These are phyloP conservation scores for Centella asiatica DNA, from an alignment of 129 eudicot species.

Conservation along the genomic window DNA sequence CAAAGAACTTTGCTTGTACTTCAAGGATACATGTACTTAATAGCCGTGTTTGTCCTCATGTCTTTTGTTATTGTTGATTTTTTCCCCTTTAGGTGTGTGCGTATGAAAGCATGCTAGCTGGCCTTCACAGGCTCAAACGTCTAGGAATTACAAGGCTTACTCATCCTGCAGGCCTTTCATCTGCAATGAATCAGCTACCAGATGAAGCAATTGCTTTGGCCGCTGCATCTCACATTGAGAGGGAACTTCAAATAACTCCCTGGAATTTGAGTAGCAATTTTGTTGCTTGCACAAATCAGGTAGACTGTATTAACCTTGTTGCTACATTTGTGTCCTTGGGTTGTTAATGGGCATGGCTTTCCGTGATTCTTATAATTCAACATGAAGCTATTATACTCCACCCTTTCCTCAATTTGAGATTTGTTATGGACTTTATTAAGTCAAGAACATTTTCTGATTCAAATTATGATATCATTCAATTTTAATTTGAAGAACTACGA, in stretches of 20 bases:
- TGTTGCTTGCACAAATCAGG: constrained; percentile 95
- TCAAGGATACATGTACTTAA: neutral
- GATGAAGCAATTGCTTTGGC: constrained; percentile 94
- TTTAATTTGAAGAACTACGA: too few species aligned
- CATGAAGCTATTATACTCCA: too few species aligned
- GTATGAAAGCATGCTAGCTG: constrained; percentile 98
- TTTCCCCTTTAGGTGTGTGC: constrained; percentile 58
- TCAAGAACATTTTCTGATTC: too few species aligned
- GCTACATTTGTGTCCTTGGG: neutral
- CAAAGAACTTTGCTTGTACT: neutral
- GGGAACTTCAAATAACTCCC: constrained; percentile 93
- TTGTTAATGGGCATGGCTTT: neutral
- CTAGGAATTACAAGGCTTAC: constrained; percentile 82
- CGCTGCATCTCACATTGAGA: constrained; percentile 97
- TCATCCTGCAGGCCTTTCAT: constrained; percentile 66
- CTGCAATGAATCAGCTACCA: constrained; percentile 98
- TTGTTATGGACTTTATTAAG: too few species aligned
- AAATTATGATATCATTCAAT: too few species aligned
- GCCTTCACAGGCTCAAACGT: constrained; percentile 77
- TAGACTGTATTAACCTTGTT: constrained; percentile 12
- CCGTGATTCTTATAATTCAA: too few species aligned
- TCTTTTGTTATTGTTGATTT: neutral
- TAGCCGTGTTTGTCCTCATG: neutral
- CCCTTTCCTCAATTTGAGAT: too few species aligned
- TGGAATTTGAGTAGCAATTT: constrained; percentile 94